These are phyloP conservation scores for Trametes cingulata DNA, from an alignment of 768 basidiomycete species.

Conservation along the genomic window DNA sequence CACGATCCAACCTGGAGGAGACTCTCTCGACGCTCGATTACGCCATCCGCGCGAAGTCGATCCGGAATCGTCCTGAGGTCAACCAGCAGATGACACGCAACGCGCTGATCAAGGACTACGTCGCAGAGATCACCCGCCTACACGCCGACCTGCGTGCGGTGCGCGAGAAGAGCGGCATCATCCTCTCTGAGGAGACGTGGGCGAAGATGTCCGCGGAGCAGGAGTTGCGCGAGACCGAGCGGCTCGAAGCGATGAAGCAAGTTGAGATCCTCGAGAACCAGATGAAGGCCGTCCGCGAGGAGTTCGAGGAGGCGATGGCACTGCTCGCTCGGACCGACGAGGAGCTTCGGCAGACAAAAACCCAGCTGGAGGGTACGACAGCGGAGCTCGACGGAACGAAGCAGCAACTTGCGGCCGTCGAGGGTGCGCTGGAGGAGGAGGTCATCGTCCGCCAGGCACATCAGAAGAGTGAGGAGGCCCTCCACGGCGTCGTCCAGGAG, in stretches of 20 bases:
- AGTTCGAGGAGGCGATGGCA: conserved; percentile 88
- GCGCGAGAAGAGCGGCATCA: conserved; percentile 95
- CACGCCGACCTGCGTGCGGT: conserved; percentile 90
- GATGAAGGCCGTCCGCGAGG: conserved; percentile 76
- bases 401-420: conserved; percentile 58
- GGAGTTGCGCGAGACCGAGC: conserved; percentile 72
- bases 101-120: conserved; percentile 89
- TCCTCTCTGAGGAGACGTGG: conserved; percentile 91
- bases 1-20: conserved; percentile 92
- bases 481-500: conserved; percentile 73
- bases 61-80: conserved; percentile 91
- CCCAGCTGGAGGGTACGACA: conserved; percentile 54
- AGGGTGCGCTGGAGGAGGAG: conserved; percentile 75
- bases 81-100: conserved; percentile 95
- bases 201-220: conserved; percentile 76
- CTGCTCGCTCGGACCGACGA: conserved; percentile 73
- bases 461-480: conserved; percentile 65
- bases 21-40: conserved; percentile 97
- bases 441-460: conserved; percentile 74
- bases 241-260: conserved; percentile 81
- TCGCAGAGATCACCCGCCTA: conserved; percentile 89
- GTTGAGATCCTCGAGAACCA: conserved; percentile 84
- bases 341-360: conserved; percentile 67
- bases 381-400: conserved; percentile 53
- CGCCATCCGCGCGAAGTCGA: conserved; percentile 91